A percentile compares a stretch with the other conserved stretches of the same genome.
These are phyloP conservation scores for Aureobasidium pullulans DNA, from an alignment of 2,329 filamentous ascomycete genomes.

Conservation along the genomic window DNA sequence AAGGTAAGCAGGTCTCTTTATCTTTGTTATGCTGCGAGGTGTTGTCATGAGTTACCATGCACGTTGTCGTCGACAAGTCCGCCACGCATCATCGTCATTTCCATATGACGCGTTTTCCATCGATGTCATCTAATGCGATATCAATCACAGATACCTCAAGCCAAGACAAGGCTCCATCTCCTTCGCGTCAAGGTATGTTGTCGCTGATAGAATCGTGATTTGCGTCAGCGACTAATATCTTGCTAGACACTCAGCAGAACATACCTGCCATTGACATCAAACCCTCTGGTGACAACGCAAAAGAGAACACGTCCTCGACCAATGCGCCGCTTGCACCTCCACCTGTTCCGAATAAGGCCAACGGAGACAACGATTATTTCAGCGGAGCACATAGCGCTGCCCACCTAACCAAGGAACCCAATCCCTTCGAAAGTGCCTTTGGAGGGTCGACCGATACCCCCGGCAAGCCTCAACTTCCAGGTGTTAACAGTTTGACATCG, in stretches of 20 bases:
- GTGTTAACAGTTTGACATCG: conserved; percentile 84
- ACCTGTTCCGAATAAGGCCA: conserved; percentile 35
- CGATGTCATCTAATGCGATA: not conserved
- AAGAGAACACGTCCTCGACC: conserved; percentile 24
- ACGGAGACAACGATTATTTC: conserved; percentile 45
- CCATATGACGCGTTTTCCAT: not conserved
- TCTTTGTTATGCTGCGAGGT: not conserved
- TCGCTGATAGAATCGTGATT: not conserved
- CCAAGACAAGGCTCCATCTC: conserved; percentile 7
- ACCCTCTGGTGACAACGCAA: conserved; percentile 23
- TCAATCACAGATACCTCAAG: conserved; percentile 4
- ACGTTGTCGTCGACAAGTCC: not conserved
- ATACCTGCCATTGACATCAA: conserved; percentile 24
- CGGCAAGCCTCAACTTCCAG: conserved; percentile 70
- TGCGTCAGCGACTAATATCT: not conserved
- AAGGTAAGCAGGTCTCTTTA: conserved; percentile 7
- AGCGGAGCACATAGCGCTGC: conserved; percentile 36
- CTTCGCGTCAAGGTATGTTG: conserved; percentile 8
- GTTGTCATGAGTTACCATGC: not conserved
- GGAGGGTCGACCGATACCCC: conserved; percentile 69
- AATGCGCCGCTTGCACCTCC: conserved; percentile 47
- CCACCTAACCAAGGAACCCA: conserved; percentile 71
- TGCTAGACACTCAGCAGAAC: conserved; percentile 4
- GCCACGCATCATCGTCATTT: not conserved
- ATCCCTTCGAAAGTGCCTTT: conserved; percentile 96